phyloP scores from a whole-genome alignment of 2,329 filamentous ascomycete species.

The Penicillium sp. region DNA sequence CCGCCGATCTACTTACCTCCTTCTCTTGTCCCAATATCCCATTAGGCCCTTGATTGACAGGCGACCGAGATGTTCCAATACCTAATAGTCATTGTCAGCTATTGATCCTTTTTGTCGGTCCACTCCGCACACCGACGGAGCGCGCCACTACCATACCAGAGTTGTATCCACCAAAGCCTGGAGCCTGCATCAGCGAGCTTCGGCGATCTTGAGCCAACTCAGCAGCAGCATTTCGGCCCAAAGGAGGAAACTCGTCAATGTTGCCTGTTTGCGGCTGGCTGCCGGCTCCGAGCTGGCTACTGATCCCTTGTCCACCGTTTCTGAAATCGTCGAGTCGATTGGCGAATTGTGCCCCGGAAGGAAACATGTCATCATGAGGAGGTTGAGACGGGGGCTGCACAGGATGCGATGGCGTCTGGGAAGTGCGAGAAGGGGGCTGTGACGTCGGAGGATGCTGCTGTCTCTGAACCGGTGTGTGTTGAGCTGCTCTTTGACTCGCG shows the following conservation, averaged over 20 bases:
- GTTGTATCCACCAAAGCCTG: constrained; percentile 48
- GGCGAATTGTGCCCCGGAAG: constrained; percentile 55
- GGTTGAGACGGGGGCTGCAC: constrained; percentile 50
- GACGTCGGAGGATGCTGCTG: constrained; percentile 52
- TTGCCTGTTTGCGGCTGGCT: constrained; percentile 60
- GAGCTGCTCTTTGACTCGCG: constrained; percentile 57
- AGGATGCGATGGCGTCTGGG: constrained; percentile 46
- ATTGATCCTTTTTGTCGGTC: constrained; percentile 1
- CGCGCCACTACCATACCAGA: constrained; percentile 37
- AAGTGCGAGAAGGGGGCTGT: constrained; percentile 46
- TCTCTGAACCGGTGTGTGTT: constrained; percentile 59
- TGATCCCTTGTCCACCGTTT: constrained; percentile 60
- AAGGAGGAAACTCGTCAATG: constrained; percentile 65
- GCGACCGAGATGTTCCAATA: constrained; percentile 46
- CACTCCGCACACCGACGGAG: constrained; percentile 33
- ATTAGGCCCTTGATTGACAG: constrained; percentile 48
- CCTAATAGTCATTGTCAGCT: constrained; percentile 31
- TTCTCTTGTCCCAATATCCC: constrained; percentile 49
- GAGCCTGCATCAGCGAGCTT: constrained; percentile 56
- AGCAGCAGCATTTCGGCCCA: constrained; percentile 56
- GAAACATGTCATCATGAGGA: constrained; percentile 52
- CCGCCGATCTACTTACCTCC: constrained; percentile 31
- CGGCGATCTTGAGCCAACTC: constrained; percentile 57
- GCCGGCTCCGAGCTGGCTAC: constrained; percentile 54
- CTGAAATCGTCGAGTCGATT: constrained; percentile 60